Conservation (phyloP, 2,329 filamentous ascomycete genomes). For the Ophiocordyceps camponoti-rufipedis region DNA sequence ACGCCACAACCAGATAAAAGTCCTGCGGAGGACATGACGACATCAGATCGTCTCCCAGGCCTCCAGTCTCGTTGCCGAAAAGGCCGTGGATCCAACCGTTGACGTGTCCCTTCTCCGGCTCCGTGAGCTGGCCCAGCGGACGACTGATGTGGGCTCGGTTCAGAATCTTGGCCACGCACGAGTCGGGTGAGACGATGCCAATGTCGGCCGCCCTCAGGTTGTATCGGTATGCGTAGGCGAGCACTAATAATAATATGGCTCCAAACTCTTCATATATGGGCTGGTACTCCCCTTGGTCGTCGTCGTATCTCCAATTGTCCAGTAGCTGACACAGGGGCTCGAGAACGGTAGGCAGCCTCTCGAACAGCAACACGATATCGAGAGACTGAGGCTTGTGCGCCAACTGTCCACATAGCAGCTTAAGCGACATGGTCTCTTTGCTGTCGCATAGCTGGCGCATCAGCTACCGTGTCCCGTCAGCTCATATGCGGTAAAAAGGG, state of each 20-base stretch:
- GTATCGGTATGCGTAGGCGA: conserved; percentile 63
- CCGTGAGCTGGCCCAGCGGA: conserved; percentile 39
- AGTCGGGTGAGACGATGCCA: conserved; percentile 38
- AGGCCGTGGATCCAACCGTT: conserved; percentile 61
- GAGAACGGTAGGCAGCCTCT: conserved; percentile 49
- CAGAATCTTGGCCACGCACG: conserved; percentile 51
- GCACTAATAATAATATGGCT: conserved; percentile 51
- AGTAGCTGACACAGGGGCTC: conserved; percentile 58
- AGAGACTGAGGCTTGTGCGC: conserved; percentile 53
- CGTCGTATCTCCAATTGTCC: conserved; percentile 66
- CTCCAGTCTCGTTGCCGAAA: conserved; percentile 55
- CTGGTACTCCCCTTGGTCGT: conserved; percentile 70
- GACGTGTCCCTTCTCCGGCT: conserved; percentile 46
- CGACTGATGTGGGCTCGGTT: conserved; percentile 38
- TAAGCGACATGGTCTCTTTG: conserved; percentile 67
- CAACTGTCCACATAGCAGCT: conserved; percentile 54
- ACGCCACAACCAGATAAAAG: conserved; percentile 63
- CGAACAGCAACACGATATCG: conserved; percentile 61
- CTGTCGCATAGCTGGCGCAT: conserved; percentile 50
- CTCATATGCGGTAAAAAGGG: background rate
- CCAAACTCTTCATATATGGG: conserved; percentile 78
- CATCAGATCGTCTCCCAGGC: conserved; percentile 64
- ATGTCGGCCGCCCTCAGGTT: conserved; percentile 45
- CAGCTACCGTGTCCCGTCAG: conserved; percentile 23
- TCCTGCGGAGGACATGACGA: conserved; percentile 66